These are phyloP conservation scores for Trichoderma polysporum DNA, from an alignment of 2,329 filamentous ascomycete species.

Conservation along the genomic window DNA sequence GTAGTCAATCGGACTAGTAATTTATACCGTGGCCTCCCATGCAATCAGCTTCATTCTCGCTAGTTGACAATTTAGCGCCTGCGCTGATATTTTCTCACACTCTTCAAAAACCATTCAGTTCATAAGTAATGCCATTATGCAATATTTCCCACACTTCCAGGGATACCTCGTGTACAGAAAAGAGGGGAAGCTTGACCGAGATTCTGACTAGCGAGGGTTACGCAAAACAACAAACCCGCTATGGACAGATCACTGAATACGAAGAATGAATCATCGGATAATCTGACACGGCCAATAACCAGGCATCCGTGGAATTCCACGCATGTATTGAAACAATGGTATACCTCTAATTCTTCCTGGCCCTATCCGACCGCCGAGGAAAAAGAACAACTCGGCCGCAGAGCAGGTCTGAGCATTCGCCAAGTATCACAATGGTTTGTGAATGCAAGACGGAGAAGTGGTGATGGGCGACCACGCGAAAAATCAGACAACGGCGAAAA, in stretches of 20 bases:
- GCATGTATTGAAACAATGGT: background rate
- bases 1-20: background rate
- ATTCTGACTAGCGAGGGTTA: background rate
- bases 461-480: background rate
- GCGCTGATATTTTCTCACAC: background rate
- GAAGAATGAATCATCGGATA: background rate
- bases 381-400: background rate
- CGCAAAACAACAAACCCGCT: background rate
- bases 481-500: background rate
- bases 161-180: background rate
- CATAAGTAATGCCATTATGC: background rate
- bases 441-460: background rate
- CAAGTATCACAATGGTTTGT: conserved; percentile 1
- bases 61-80: background rate
- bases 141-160: background rate
- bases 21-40: background rate
- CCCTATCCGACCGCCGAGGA: background rate
- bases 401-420: background rate
- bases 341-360: background rate
- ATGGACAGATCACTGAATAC: background rate
- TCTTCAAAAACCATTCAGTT: background rate
- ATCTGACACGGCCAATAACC: background rate
- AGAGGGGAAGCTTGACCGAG: background rate
- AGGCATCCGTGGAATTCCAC: background rate
- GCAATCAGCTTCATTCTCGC: background rate